Base-by-base conservation (phyloP, 1,284 basidiomycete genomes). In the Neonothopanus nambi region DNA sequence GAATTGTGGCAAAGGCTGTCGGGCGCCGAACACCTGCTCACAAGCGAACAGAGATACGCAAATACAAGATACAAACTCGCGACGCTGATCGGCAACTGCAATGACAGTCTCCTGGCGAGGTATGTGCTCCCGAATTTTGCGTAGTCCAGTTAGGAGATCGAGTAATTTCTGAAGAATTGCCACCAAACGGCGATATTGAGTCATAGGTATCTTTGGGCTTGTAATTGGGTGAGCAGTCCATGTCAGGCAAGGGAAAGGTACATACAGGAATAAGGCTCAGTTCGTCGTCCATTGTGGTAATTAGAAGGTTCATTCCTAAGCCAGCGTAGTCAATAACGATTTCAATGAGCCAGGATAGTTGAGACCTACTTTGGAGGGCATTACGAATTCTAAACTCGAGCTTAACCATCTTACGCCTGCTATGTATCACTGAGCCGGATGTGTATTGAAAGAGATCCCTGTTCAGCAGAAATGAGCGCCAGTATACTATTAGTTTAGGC, bases 1-100 rank as follows among this genome's bases (percentile, higher is more conserved):
- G 57, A 78, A 80, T 58, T 81, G 78, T 0, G 79, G 78, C 3
- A 81, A 68, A 3, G 77, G 72, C 54, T 77, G 76, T 33, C 75
- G 70, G 4, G 72, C 73, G 6, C 71, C 67, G 62, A 80, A 80
- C 3, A 76, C 78, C 43, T 79, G 74, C 55, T 81, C 78, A 58
- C 74, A 76, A 2, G 77, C 77, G 55, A 78, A 81, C 17, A 81
- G 64, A 4, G 70, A 70, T 39, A 81, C 66, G 60, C 75, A 79
- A 4, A 81, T 65, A 57, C 73, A 75, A 3, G 78, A 81, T 57
- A 79, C 78, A 55, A 79, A 67, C 62, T 79, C 77, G 18, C 73
- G 73, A 9, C 79, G 67, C 56, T 78, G 73, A 18, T 69, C 64
- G 45, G 75, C 65, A 8, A 80, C 75, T 51, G 67, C 65, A 5